These are phyloP conservation scores for Hyaloscypha finlandica DNA, from an alignment of 495 filamentous ascomycete species.

Conservation along the genomic window DNA sequence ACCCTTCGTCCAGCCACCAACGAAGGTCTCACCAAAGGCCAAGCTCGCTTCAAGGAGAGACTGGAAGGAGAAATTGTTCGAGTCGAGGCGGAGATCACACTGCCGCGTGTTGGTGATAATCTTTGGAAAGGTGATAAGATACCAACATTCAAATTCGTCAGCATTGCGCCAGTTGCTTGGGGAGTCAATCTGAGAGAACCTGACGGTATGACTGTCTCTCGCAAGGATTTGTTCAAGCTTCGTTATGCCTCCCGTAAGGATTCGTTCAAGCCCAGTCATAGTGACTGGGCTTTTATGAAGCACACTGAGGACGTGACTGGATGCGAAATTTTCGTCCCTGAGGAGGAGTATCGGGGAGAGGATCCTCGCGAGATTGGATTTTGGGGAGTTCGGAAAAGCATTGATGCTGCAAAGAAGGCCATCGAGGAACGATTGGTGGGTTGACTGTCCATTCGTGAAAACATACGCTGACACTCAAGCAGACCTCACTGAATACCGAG, in stretches of 20 bases:
- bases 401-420: neutral
- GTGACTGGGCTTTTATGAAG: neutral
- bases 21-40: neutral
- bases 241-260: neutral
- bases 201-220: neutral
- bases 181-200: neutral
- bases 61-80: neutral
- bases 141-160: neutral
- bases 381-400: neutral
- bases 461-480: neutral
- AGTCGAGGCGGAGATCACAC: neutral
- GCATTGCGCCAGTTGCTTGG: neutral
- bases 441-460: neutral
- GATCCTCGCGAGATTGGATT: neutral
- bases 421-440: neutral
- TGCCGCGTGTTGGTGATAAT: neutral
- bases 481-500: neutral
- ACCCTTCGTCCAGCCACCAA: neutral
- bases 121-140: neutral
- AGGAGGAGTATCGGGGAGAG: neutral
- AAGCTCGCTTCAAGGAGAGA: neutral
- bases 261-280: neutral
- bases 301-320: neutral
- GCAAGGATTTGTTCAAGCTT: neutral
- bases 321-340: neutral